phyloP scores from a whole-genome alignment of 345 rosid genomes.

The Stellera chamaejasme region DNA sequence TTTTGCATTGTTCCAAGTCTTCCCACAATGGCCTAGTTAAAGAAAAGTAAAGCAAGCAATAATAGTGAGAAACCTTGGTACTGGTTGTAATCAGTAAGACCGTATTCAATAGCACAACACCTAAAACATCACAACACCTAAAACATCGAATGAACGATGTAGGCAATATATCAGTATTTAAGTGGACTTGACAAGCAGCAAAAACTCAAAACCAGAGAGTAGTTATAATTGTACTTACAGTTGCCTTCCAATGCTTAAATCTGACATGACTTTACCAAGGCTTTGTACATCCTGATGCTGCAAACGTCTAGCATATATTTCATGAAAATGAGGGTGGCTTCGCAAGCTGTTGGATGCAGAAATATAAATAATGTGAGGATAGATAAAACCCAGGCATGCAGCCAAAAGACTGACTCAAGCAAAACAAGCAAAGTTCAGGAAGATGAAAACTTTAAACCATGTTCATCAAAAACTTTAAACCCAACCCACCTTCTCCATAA shows the following conservation, averaged over 20 bases:
- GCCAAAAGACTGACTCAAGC: conserved; percentile 4
- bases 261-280: conserved; percentile 70
- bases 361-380: not conserved
- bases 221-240: conserved; percentile 41
- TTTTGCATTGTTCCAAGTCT: conserved; percentile 48
- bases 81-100: too few relatives aligned
- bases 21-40: conserved; percentile 73
- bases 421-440: conserved; percentile 6
- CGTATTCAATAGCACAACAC: too few relatives aligned
- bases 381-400: too few relatives aligned
- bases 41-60: not conserved
- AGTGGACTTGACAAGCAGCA: too few relatives aligned
- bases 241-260: conserved; percentile 76
- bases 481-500: conserved; percentile 71
- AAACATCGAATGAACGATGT: too few relatives aligned
- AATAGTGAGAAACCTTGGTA: not conserved
- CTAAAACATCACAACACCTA: too few relatives aligned
- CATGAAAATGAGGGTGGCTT: conserved; percentile 56
- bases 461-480: not conserved
- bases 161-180: too few relatives aligned
- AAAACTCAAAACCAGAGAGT: too few relatives aligned
- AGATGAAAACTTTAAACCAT: not conserved
- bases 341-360: conserved; percentile 52
- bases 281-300: conserved; percentile 40
- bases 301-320: conserved; percentile 46